phyloP scores from a whole-genome alignment of 345 rosid species.

The Trapa bicornis region DNA sequence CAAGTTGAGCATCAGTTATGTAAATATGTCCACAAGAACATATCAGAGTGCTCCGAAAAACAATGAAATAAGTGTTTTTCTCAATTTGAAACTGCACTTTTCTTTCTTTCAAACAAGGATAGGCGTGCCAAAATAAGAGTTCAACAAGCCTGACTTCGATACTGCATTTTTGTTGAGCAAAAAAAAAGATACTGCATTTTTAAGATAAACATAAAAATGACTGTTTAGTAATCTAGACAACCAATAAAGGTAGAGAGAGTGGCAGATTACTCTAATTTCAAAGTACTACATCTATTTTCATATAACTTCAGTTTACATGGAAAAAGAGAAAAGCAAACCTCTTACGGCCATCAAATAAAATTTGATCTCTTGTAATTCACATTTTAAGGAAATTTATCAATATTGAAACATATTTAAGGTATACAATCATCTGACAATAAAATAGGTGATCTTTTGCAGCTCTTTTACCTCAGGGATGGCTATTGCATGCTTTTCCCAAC shows the following conservation, averaged over 20 bases:
- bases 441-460: not conserved
- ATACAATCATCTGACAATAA: not conserved
- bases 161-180: not conserved
- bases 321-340: not conserved
- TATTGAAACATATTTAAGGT: not conserved
- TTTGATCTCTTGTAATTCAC: not conserved
- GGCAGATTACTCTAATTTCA: not conserved
- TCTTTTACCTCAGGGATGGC: conserved; percentile 36
- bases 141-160: not conserved
- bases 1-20: too few relatives aligned
- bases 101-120: not conserved
- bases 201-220: not conserved
- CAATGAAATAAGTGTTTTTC: too few relatives aligned
- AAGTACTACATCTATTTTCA: not conserved
- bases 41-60: too few relatives aligned
- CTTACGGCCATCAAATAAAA: not conserved
- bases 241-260: not conserved
- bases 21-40: too few relatives aligned
- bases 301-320: not conserved
- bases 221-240: not conserved
- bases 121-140: not conserved
- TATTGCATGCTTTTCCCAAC: conserved; percentile 49
- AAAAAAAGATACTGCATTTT: too few relatives aligned
- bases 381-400: not conserved
- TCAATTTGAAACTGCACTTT: not conserved